Evolutionary conservation across 176 grass and related monocot species (phyloP).

Genomic region (Microstegium vimineum): DNA sequence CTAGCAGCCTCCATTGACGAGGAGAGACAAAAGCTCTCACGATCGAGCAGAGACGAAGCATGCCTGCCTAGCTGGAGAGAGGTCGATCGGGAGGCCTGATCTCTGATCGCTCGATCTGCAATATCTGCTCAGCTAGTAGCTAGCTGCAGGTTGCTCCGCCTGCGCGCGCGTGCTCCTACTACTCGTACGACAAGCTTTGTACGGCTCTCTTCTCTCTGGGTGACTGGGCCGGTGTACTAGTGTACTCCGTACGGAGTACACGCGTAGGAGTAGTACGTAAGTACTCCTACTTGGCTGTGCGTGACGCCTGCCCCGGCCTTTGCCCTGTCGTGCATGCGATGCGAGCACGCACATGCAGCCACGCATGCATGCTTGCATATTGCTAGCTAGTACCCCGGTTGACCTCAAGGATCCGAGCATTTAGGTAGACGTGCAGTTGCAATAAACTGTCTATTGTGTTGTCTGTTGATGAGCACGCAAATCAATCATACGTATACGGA

Average conservation of each 20-base stretch:
- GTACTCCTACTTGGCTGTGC: background rate
- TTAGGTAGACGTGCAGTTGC: background rate
- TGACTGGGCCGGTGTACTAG: too few species aligned
- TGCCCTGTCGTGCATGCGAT: background rate
- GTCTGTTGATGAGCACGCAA: background rate
- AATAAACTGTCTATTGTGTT: background rate
- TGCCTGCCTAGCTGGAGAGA: too few species aligned
- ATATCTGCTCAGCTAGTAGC: slow-evolving; percentile 11
- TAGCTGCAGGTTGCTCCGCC: background rate
- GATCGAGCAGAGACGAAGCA: background rate
- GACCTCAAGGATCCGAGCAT: background rate
- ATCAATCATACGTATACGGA: too few species aligned
- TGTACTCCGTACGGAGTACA: too few species aligned
- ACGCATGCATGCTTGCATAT: background rate
- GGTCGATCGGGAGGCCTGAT: too few species aligned
- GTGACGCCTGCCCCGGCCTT: background rate
- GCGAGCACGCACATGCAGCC: background rate
- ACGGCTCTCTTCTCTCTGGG: too few species aligned
- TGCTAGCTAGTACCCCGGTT: background rate
- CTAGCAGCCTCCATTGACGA: slow-evolving; percentile 37
- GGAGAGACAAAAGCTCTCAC: background rate
- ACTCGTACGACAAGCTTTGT: too few species aligned
- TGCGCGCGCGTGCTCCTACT: background rate
- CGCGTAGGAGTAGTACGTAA: too few species aligned
- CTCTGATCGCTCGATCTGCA: too few species aligned